Conservation (phyloP, 2,329 filamentous ascomycete species). For the Ophiosphaerella narmari region DNA sequence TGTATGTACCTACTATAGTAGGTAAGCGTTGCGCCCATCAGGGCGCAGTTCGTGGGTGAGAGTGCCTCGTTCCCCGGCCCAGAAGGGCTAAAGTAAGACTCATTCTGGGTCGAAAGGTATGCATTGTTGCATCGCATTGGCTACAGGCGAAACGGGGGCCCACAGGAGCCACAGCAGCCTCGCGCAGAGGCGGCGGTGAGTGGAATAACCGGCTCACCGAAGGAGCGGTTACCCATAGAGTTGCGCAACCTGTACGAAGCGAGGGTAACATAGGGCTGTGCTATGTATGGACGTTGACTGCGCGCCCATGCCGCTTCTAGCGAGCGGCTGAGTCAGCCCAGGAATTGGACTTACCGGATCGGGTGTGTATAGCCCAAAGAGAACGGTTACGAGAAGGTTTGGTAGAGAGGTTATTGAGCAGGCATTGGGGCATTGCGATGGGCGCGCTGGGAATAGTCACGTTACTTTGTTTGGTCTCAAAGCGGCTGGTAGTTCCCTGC, state of each 20-base stretch:
- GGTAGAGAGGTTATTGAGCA: no score
- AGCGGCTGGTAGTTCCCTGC: no score
- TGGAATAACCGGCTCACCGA: slow-evolving; percentile 2
- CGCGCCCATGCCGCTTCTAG: slow-evolving; percentile 13
- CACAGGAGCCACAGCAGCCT: slow-evolving; percentile 12
- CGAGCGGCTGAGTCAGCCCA: slow-evolving; percentile 22
- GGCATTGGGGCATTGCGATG: no score
- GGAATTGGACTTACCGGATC: slow-evolving; percentile 9
- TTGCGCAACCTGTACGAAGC: slow-evolving; percentile 9
- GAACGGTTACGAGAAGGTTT: slow-evolving; percentile 2
- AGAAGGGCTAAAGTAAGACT: slow-evolving; percentile 9
- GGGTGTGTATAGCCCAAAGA: slow-evolving; percentile 15
- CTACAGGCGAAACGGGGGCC: slow-evolving; percentile 7
- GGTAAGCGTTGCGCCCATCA: neutral
- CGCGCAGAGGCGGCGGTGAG: slow-evolving; percentile 27
- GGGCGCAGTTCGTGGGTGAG: slow-evolving; percentile 4
- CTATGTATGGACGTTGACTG: slow-evolving; percentile 7
- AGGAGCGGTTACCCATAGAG: slow-evolving; percentile 6
- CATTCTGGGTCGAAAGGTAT: slow-evolving; percentile 11
- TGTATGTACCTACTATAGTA: neutral
- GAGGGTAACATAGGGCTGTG: slow-evolving; percentile 29
- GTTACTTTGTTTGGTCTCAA: no score
- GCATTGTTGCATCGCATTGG: slow-evolving; percentile 17
- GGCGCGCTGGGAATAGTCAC: no score
- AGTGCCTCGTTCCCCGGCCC: neutral